A percentile compares a stretch with the other conserved stretches of the same genome.
phyloP scores from a whole-genome alignment of 805 yeast genomes.

The Schwanniomyces yamadae region DNA sequence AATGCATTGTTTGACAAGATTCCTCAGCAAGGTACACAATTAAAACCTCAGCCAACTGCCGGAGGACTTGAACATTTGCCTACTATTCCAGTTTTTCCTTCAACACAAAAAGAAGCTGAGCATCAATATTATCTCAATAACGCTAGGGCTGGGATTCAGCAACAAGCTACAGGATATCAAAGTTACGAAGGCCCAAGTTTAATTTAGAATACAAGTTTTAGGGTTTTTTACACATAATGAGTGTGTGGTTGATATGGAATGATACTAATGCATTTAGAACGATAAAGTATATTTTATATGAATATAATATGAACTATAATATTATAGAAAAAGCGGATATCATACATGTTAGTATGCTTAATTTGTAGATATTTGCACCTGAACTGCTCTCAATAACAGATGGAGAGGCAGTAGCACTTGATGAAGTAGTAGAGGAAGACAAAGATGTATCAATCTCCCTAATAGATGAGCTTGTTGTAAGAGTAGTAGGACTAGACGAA shows the following conservation, averaged over 20 bases:
- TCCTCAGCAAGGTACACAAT: conserved; percentile 11
- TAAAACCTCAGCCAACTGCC: conserved; percentile 59
- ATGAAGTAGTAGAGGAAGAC: conserved; percentile 2
- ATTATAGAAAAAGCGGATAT: no score
- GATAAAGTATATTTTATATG: no score
- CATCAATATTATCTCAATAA: conserved; percentile 33
- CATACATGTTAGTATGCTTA: no score
- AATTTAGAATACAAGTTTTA: conserved; percentile 9
- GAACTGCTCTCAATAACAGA: neutral
- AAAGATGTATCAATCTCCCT: neutral
- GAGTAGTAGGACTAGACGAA: neutral
- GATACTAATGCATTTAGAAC: no score
- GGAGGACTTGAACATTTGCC: conserved; percentile 71
- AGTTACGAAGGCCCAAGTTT: conserved; percentile 23
- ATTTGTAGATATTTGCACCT: no score
- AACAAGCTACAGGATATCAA: conserved; percentile 14
- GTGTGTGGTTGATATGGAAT: no score
- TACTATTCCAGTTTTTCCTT: conserved; percentile 68
- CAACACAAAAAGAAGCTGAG: conserved; percentile 50
- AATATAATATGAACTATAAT: no score
- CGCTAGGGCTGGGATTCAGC: conserved; percentile 36
- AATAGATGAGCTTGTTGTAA: neutral
- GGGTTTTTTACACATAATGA: neutral
- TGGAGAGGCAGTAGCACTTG: neutral
- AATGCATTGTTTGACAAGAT: conserved; percentile 27